Conservation (phyloP, 2,329 filamentous ascomycete species). For the Colletotrichum sp. region DNA sequence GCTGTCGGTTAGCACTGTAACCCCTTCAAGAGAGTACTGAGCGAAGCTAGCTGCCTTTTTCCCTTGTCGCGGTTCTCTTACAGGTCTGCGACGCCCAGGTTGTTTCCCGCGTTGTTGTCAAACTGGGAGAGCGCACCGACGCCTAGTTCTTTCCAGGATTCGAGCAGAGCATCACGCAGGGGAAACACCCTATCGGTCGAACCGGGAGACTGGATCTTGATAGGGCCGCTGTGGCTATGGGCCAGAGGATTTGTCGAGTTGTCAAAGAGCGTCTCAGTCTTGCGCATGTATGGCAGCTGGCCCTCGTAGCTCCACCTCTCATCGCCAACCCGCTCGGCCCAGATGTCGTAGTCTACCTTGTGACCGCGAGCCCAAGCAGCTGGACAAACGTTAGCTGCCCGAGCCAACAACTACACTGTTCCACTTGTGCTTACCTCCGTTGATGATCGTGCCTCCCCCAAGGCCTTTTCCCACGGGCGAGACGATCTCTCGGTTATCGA, state of each 20-base stretch:
- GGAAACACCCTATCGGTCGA: slow-evolving; percentile 39
- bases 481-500: slow-evolving; percentile 27
- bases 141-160: slow-evolving; percentile 46
- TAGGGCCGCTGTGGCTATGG: slow-evolving; percentile 42
- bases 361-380: slow-evolving; percentile 50
- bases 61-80: slow-evolving; percentile 28
- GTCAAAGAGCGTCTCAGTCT: slow-evolving; percentile 32
- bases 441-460: slow-evolving; percentile 44
- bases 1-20: slow-evolving; percentile 26
- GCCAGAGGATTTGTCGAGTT: slow-evolving; percentile 34
- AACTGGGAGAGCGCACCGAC: slow-evolving; percentile 28
- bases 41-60: slow-evolving; percentile 26
- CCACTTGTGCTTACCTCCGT: slow-evolving; percentile 31
- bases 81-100: slow-evolving; percentile 37
- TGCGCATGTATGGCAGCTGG: slow-evolving; percentile 48
- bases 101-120: slow-evolving; percentile 30
- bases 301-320: slow-evolving; percentile 49
- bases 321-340: slow-evolving; percentile 39
- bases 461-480: slow-evolving; percentile 42
- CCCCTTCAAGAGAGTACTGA: slow-evolving; percentile 27
- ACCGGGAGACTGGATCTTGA: slow-evolving; percentile 26
- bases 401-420: accelerated
- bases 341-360: slow-evolving; percentile 48
- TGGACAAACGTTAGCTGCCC: background rate
- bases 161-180: slow-evolving; percentile 36